Percentiles rank a stretch among this genome's conserved stretches.
These are phyloP conservation scores for Mimosa bimucronata DNA, from an alignment of 306 rosid genomes.

Conservation along the genomic window DNA sequence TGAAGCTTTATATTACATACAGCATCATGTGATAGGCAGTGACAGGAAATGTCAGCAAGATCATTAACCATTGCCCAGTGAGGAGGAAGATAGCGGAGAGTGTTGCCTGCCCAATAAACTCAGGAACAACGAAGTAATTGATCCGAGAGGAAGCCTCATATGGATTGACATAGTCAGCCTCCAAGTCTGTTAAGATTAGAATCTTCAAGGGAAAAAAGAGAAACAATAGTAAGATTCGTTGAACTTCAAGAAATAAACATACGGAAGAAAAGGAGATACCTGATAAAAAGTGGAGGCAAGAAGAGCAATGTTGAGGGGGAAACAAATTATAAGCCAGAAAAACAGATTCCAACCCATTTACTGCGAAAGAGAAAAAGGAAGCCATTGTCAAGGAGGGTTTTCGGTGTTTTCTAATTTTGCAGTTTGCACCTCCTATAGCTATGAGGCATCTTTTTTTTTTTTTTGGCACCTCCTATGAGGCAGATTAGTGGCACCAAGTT, in stretches of 20 bases:
- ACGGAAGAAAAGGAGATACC: constrained; percentile 41
- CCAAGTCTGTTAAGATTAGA: constrained; percentile 79
- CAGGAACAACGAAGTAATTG: constrained; percentile 70
- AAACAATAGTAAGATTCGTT: neutral
- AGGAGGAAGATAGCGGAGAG: constrained; percentile 69
- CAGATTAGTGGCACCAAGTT: too few relatives aligned
- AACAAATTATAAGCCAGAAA: constrained; percentile 68
- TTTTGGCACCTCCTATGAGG: too few relatives aligned
- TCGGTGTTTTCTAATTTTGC: too few relatives aligned
- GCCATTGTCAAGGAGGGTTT: constrained; percentile 15
- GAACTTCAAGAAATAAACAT: neutral
- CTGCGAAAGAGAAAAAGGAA: neutral
- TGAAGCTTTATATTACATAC: constrained; percentile 46
- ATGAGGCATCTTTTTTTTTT: too few relatives aligned
- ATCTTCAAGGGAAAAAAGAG: constrained; percentile 45
- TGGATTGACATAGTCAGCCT: constrained; percentile 84
- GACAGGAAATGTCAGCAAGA: constrained; percentile 71
- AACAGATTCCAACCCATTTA: constrained; percentile 53
- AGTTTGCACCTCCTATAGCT: too few relatives aligned
- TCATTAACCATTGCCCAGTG: constrained; percentile 88
- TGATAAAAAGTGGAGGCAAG: constrained; percentile 78
- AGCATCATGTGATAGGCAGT: constrained; percentile 57
- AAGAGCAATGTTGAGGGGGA: constrained; percentile 69
- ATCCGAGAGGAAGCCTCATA: constrained; percentile 79
- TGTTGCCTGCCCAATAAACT: constrained; percentile 66